These are phyloP conservation scores for Candida anglica DNA, from an alignment of 805 yeast genomes.

Conservation along the genomic window DNA sequence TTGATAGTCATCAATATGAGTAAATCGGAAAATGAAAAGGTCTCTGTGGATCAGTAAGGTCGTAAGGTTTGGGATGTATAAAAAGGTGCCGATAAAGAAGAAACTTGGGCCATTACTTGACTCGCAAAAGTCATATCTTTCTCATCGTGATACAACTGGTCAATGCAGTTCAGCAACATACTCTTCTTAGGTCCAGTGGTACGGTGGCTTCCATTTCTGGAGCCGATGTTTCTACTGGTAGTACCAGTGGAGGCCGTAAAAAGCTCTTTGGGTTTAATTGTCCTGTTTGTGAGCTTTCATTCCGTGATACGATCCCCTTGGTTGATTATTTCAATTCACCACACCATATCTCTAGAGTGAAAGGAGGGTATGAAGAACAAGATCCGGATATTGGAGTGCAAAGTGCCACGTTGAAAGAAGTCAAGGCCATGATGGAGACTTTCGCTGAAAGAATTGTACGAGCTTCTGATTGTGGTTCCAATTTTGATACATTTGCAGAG, in stretches of 20 bases:
- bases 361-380: conserved; percentile 4
- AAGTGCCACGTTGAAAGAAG: conserved; percentile 32
- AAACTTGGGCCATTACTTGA: conserved; percentile 3
- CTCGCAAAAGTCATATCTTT: conserved; percentile 12
- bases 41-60: conserved; percentile 47
- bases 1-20: not conserved
- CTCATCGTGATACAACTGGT: conserved; percentile 32
- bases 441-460: too few relatives aligned
- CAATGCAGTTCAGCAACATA: conserved; percentile 29
- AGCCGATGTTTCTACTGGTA: conserved; percentile 2
- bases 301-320: conserved; percentile 76
- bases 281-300: conserved; percentile 73
- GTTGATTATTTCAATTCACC: conserved; percentile 81
- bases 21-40: conserved; percentile 12
- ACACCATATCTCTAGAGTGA: conserved; percentile 50
- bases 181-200: conserved; percentile 23
- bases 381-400: conserved; percentile 25
- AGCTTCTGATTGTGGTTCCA: too few relatives aligned
- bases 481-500: too few relatives aligned
- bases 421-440: too few relatives aligned
- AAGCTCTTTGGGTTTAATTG: conserved; percentile 85
- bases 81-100: conserved; percentile 52
- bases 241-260: conserved; percentile 24
- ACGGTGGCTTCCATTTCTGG: conserved; percentile 3
- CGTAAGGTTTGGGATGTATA: conserved; percentile 72